A percentile compares a stretch with the other conserved stretches of the same genome.
phyloP scores from a whole-genome alignment of 148 eudicot species.

The Amaranthus hypochondriacus region DNA sequence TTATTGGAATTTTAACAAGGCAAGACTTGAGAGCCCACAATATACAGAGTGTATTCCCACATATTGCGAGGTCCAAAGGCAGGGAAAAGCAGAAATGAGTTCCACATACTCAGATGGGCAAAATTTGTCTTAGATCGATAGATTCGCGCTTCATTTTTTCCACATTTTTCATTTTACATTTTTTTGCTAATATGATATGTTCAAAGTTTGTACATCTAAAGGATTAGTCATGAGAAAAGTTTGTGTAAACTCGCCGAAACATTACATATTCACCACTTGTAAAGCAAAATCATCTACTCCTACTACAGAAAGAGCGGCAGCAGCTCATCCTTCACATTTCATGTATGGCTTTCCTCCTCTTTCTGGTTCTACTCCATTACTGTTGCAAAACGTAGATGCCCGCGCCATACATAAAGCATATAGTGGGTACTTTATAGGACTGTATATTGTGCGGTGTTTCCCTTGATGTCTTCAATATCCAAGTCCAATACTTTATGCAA shows the following conservation, averaged over 20 bases:
- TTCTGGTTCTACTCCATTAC: neutral
- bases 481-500: neutral
- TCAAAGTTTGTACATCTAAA: slow-evolving; percentile 23
- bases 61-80: slow-evolving; percentile 49
- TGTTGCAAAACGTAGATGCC: neutral
- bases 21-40: slow-evolving; percentile 88
- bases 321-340: slow-evolving; percentile 3
- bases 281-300: neutral
- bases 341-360: slow-evolving; percentile 8
- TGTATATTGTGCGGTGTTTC: neutral
- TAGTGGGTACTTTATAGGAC: neutral
- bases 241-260: slow-evolving; percentile 18
- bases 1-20: slow-evolving; percentile 88
- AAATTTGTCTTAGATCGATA: slow-evolving; percentile 3
- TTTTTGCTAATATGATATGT: slow-evolving; percentile 25
- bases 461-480: neutral
- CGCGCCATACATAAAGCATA: neutral
- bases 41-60: slow-evolving; percentile 70
- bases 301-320: slow-evolving; percentile 6
- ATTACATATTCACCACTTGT: slow-evolving; percentile 18
- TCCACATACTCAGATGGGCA: slow-evolving; percentile 11
- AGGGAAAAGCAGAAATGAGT: slow-evolving; percentile 55
- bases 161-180: slow-evolving; percentile 16
- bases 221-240: slow-evolving; percentile 5
- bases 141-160: slow-evolving; percentile 28